Percentiles rank a stretch among this genome's conserved stretches.
Evolutionary conservation across 495 filamentous ascomycete species (phyloP).

Genomic region (Polyplosphaeria fusca): DNA sequence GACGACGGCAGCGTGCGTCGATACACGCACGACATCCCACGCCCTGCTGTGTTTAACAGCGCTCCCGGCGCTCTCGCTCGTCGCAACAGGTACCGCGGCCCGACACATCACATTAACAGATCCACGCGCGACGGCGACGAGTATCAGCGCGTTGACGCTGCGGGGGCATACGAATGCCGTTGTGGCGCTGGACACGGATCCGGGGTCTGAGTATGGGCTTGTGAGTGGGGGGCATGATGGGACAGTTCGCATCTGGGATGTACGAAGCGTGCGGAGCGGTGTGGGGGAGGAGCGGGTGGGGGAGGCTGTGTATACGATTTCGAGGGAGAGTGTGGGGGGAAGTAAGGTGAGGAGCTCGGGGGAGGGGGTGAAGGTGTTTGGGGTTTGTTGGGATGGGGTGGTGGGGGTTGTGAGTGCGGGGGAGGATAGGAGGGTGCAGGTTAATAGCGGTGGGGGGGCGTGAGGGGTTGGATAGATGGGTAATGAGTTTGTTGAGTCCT

Average conservation of each 20-base stretch:
- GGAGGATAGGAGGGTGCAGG: slow-evolving; percentile 89
- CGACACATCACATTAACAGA: slow-evolving; percentile 87
- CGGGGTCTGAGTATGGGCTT: slow-evolving; percentile 72
- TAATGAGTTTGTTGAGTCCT: too few relatives aligned
- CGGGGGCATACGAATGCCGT: slow-evolving; percentile 87
- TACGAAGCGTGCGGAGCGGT: slow-evolving; percentile 48
- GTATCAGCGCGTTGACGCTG: slow-evolving; percentile 78
- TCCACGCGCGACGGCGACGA: slow-evolving; percentile 69
- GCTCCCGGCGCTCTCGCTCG: slow-evolving; percentile 62
- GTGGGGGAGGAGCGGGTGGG: slow-evolving; percentile 56
- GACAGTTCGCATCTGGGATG: slow-evolving; percentile 88
- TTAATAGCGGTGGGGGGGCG: slow-evolving; percentile 57
- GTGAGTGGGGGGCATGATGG: slow-evolving; percentile 85
- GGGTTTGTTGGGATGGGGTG: slow-evolving; percentile 76
- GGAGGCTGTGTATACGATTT: slow-evolving; percentile 76
- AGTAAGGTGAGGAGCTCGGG: slow-evolving; percentile 55
- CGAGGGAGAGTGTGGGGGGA: slow-evolving; percentile 58
- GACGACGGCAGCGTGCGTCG: slow-evolving; percentile 67
- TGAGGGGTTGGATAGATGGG: too few relatives aligned
- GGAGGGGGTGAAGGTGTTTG: slow-evolving; percentile 86
- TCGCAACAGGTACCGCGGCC: slow-evolving; percentile 83
- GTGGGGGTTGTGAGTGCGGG: slow-evolving; percentile 88
- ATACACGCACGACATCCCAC: slow-evolving; percentile 76
- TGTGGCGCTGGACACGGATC: slow-evolving; percentile 63
- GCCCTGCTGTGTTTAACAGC: slow-evolving; percentile 71